Conservation (phyloP, 306 rosid genomes). For the Malus sieversii region DNA sequence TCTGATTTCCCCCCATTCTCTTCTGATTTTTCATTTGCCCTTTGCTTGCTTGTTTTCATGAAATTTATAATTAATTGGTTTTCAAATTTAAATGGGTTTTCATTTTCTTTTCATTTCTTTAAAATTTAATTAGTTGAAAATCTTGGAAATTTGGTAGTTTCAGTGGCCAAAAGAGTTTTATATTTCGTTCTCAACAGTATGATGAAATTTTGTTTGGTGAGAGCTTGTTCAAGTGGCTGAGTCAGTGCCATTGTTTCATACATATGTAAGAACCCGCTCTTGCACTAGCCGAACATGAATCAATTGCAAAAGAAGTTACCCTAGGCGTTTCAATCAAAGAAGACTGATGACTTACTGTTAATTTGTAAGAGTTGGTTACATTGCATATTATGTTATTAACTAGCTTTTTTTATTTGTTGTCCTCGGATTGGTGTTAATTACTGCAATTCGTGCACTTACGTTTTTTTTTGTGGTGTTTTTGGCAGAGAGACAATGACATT, state of each 20-base stretch:
- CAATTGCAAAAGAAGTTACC: slow-evolving; percentile 88
- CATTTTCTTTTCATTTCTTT: not conserved
- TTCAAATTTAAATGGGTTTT: not conserved
- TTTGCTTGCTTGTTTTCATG: not conserved
- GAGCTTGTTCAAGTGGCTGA: slow-evolving; percentile 64
- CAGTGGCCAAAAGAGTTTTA: slow-evolving; percentile 31
- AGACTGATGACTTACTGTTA: slow-evolving; percentile 88
- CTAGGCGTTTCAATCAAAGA: slow-evolving; percentile 86
- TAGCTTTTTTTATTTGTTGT: not conserved
- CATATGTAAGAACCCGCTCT: slow-evolving; percentile 76
- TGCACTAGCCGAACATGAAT: slow-evolving; percentile 76
- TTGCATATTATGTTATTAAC: slow-evolving; percentile 15
- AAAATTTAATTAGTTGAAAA: not conserved
- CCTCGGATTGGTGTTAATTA: not conserved
- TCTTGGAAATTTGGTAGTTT: slow-evolving; percentile 11
- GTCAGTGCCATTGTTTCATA: slow-evolving; percentile 69
- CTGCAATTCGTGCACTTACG: slow-evolving; percentile 18
- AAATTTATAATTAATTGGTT: not conserved
- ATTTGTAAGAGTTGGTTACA: slow-evolving; percentile 97
- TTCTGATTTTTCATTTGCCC: not conserved
- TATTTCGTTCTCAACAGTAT: slow-evolving; percentile 22
- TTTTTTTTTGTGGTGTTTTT: not conserved
- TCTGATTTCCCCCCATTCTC: slow-evolving; percentile 4
- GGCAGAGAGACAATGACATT: slow-evolving; percentile 24
- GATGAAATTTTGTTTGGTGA: slow-evolving; percentile 41